Percentiles rank a stretch among this genome's conserved stretches.
Evolutionary conservation across 2,329 filamentous ascomycete species (phyloP).

Genomic region (Neophaeococcomyces aloes): DNA sequence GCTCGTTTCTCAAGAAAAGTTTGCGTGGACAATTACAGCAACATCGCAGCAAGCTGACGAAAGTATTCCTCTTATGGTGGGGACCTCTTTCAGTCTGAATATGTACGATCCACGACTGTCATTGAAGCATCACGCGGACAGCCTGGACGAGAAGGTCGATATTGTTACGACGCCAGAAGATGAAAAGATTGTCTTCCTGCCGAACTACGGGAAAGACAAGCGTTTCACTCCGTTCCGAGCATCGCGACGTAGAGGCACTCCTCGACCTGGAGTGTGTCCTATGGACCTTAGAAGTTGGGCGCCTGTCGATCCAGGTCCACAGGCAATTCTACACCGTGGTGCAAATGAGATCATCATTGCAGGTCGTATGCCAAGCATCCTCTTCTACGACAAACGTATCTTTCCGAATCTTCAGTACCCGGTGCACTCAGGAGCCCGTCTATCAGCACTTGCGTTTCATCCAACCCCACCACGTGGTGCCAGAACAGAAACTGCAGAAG

Average conservation of each 20-base stretch:
- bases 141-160: not conserved
- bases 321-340: slow-evolving; percentile 71
- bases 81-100: slow-evolving; percentile 70
- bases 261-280: not conserved
- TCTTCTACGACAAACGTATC: slow-evolving; percentile 79
- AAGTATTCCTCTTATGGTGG: slow-evolving; percentile 66
- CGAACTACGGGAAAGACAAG: slow-evolving; percentile 10
- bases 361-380: slow-evolving; percentile 76
- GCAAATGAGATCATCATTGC: slow-evolving; percentile 75
- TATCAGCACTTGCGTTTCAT: slow-evolving; percentile 53
- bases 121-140: slow-evolving; percentile 6
- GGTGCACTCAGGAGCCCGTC: slow-evolving; percentile 70
- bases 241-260: slow-evolving; percentile 47
- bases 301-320: slow-evolving; percentile 66
- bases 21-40: slow-evolving; percentile 73
- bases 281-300: slow-evolving; percentile 42
- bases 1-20: slow-evolving; percentile 58
- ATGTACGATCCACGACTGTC: slow-evolving; percentile 64
- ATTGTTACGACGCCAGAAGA: slow-evolving; percentile 1
- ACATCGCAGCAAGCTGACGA: slow-evolving; percentile 58
- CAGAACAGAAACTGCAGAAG: slow-evolving; percentile 26
- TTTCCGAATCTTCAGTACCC: slow-evolving; percentile 69
- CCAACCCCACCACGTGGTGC: slow-evolving; percentile 52
- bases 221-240: slow-evolving; percentile 16
- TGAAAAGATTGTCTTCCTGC: slow-evolving; percentile 9